These are phyloP conservation scores for Xylariales sp. DNA, from an alignment of 2,329 filamentous ascomycete genomes.

Conservation along the genomic window DNA sequence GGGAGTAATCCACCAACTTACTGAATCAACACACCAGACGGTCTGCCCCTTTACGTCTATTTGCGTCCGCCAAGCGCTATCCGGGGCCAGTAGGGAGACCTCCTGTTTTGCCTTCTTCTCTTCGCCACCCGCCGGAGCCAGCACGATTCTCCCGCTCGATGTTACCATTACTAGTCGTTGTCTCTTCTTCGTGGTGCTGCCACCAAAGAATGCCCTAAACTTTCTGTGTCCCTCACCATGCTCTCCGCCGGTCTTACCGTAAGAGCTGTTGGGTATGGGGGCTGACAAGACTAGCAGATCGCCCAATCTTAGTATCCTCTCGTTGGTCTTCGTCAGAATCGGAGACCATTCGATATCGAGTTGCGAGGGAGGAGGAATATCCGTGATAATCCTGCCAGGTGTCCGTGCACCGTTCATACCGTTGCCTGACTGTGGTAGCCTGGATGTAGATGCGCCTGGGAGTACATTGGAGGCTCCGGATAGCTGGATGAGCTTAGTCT, in stretches of 20 bases:
- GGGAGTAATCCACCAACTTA: constrained; percentile 48
- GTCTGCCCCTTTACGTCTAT: constrained; percentile 83
- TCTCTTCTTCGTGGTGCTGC: constrained; percentile 85
- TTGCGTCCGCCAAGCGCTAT: constrained; percentile 73
- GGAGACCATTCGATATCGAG: constrained; percentile 98
- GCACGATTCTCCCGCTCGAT: constrained; percentile 80
- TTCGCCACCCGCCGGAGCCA: constrained; percentile 87
- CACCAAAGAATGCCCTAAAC: constrained; percentile 88
- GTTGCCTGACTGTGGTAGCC: constrained; percentile 31
- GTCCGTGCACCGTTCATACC: constrained; percentile 48
- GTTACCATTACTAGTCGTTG: constrained; percentile 94
- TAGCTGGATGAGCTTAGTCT: constrained; percentile 69
- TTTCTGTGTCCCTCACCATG: constrained; percentile 76
- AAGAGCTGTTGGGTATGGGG: constrained; percentile 69
- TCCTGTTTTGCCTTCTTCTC: constrained; percentile 95
- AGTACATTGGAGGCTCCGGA: constrained; percentile 46
- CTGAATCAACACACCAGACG: constrained; percentile 88
- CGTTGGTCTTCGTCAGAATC: constrained; percentile 83
- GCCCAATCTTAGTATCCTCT: constrained; percentile 89
- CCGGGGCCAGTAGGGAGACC: constrained; percentile 72
- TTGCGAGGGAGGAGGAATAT: constrained; percentile 92
- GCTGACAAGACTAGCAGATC: constrained; percentile 82
- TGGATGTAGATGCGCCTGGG: constrained; percentile 20
- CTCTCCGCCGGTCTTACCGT: constrained; percentile 61
- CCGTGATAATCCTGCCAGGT: constrained; percentile 81